Base-by-base conservation (phyloP, 768 basidiomycete species). In the Leccinum disarticulatum region DNA sequence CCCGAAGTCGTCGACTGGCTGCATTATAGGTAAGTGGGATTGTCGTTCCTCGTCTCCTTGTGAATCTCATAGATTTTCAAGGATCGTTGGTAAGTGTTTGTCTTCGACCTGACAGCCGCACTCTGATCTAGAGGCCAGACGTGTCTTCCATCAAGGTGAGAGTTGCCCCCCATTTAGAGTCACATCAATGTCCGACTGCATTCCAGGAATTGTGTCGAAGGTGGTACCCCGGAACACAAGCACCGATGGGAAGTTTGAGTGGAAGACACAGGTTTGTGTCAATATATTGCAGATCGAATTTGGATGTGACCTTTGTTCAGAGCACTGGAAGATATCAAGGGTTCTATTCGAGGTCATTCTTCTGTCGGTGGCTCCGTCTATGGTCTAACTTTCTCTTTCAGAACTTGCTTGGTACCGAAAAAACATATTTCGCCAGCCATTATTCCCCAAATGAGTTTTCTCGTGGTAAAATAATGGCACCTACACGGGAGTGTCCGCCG, bases 371-470 rank as follows among this genome's bases (percentile, higher is more conserved):
- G 56, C 17, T 19, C n/a, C 51, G 35, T 49, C 30, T 10, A 41
- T 57, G 53, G 8, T 13, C 59, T 57, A 31, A 67, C 19, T 17
- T 25, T 38, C 22, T 17, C 8, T 30, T 50, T 27, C 66, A 93
- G 91, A 95, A 69, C 78, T 95, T 47, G 72, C 85, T 63, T 93
- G 87, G 85, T 95, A 94, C 66, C 82, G 87, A 59, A 74, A 84
- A 52, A 86, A 87, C 66, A 80, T 94, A 56, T 95, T 95, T 68
- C 68, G 69, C 13, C 65, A 83, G 30, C 68, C 77, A 10, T 14
- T 30, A 36, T 5, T 43, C 6, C 8, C 13, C 35, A 17, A 14
- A 13, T 48, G 9, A 43, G 17, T 41, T 41, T 41, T 41, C 38
- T 27, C 11, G 9, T 28, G 59, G 36, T 13, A 43, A 8, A 3